Conservation (phyloP, 352 stramenopile species). For the Phytophthora quininea region DNA sequence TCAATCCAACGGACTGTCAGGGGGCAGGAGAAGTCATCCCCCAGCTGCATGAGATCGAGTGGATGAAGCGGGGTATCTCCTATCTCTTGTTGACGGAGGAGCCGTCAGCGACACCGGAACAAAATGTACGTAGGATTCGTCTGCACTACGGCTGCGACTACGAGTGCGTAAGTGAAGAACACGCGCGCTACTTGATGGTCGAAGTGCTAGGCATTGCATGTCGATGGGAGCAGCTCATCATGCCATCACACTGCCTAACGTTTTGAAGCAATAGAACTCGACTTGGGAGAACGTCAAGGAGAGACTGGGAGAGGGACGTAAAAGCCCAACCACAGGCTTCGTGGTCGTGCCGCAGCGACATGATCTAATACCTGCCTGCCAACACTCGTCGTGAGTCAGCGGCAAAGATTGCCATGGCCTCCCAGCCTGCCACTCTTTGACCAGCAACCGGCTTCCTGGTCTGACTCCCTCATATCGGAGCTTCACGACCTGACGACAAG, state of each 20-base stretch:
- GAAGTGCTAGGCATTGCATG: constrained; percentile 49
- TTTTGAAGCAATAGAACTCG: constrained; percentile 22
- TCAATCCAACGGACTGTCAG: constrained; percentile 37
- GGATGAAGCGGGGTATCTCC: constrained; percentile 54
- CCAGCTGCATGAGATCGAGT: constrained; percentile 45
- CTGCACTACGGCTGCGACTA: constrained; percentile 53
- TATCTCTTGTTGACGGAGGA: constrained; percentile 48
- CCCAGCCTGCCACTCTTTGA: constrained; percentile 3
- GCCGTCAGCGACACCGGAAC: not conserved
- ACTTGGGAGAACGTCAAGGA: not conserved
- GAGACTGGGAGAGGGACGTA: not conserved
- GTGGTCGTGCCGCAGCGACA: no score
- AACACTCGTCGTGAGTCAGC: not conserved
- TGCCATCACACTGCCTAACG: constrained; percentile 37
- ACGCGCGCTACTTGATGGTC: constrained; percentile 50
- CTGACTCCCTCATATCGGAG: not conserved
- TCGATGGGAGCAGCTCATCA: constrained; percentile 44
- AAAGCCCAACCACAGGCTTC: not conserved
- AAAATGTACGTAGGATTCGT: constrained; percentile 18
- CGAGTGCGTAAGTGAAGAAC: constrained; percentile 48
- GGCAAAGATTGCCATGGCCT: not conserved
- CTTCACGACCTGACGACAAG: not conserved
- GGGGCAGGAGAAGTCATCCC: constrained; percentile 7
- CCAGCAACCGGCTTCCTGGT: constrained; percentile 7
- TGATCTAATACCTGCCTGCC: no score